phyloP scores from a whole-genome alignment of 1,139 yeast species.

The Blastobotrys serpentis region DNA sequence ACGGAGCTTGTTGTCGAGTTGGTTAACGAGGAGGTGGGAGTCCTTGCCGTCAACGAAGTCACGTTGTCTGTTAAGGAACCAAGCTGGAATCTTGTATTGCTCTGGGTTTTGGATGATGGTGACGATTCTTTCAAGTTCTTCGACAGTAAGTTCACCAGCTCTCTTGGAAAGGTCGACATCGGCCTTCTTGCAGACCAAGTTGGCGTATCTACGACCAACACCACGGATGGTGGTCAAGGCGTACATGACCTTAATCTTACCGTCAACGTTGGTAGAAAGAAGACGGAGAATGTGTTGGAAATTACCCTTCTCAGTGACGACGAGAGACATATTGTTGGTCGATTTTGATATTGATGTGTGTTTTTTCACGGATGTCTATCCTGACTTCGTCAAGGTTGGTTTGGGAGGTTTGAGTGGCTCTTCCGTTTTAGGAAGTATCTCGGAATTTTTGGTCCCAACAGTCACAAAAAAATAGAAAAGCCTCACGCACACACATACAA shows the following conservation, averaged over 20 bases:
- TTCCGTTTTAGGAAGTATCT: slow-evolving; percentile 10
- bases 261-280: slow-evolving; percentile 99
- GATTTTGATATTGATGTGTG: slow-evolving; percentile 2
- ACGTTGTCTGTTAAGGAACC: slow-evolving; percentile 99
- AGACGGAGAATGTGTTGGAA: slow-evolving; percentile 99
- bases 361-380: not conserved
- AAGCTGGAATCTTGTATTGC: slow-evolving; percentile 98
- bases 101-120: slow-evolving; percentile 99
- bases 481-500: no score
- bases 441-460: not conserved
- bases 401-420: slow-evolving; percentile 8
- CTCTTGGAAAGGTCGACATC: slow-evolving; percentile 98
- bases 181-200: slow-evolving; percentile 99
- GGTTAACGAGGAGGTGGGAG: slow-evolving; percentile 98
- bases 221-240: slow-evolving; percentile 99
- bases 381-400: slow-evolving; percentile 9
- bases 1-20: slow-evolving; percentile 98
- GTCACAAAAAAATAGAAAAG: no score
- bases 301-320: slow-evolving; percentile 98
- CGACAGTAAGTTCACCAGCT: slow-evolving; percentile 99
- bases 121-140: slow-evolving; percentile 99
- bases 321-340: slow-evolving; percentile 75
- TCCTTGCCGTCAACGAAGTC: slow-evolving; percentile 99
- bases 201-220: slow-evolving; percentile 99
- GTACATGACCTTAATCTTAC: slow-evolving; percentile 99